phyloP scores from a whole-genome alignment of 192 early-diverging fungal genomes.

The Dissophora globulifera region DNA sequence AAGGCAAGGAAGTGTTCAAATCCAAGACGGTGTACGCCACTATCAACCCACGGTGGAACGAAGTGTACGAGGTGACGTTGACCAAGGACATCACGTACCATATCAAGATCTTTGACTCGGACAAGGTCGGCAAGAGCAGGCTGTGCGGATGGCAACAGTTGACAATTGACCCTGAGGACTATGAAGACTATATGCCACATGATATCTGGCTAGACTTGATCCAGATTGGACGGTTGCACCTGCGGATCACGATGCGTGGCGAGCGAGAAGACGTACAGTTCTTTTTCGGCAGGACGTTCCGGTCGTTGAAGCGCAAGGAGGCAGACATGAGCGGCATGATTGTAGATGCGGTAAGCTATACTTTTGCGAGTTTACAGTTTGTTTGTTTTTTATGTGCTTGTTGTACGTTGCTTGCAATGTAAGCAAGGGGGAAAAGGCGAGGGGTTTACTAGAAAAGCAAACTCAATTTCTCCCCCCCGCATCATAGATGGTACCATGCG shows the following conservation, averaged over 20 bases:
- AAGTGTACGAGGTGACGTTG: slow-evolving; percentile 76
- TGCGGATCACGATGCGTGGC: slow-evolving; percentile 81
- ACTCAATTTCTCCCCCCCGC: too few relatives aligned
- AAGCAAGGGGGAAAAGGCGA: too few relatives aligned
- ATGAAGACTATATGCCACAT: slow-evolving; percentile 71
- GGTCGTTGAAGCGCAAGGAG: slow-evolving; percentile 73
- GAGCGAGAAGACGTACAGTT: slow-evolving; percentile 86
- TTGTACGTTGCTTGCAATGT: too few relatives aligned
- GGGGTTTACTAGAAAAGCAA: too few relatives aligned
- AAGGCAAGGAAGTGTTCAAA: slow-evolving; percentile 59
- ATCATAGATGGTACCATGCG: slow-evolving; percentile 67
- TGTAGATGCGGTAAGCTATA: slow-evolving; percentile 67
- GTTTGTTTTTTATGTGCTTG: too few relatives aligned
- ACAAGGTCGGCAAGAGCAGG: slow-evolving; percentile 64
- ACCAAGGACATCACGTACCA: slow-evolving; percentile 56
- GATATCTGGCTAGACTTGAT: slow-evolving; percentile 77
- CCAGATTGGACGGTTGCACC: slow-evolving; percentile 70
- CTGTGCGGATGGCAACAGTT: slow-evolving; percentile 72
- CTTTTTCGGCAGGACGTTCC: slow-evolving; percentile 82
- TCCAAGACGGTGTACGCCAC: slow-evolving; percentile 72
- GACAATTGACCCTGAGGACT: slow-evolving; percentile 62
- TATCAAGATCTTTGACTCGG: slow-evolving; percentile 63
- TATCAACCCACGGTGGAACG: slow-evolving; percentile 84
- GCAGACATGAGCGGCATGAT: slow-evolving; percentile 75
- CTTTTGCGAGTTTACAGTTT: neutral